These are phyloP conservation scores for Turritis glabra DNA, from an alignment of 345 rosid species.

Conservation along the genomic window DNA sequence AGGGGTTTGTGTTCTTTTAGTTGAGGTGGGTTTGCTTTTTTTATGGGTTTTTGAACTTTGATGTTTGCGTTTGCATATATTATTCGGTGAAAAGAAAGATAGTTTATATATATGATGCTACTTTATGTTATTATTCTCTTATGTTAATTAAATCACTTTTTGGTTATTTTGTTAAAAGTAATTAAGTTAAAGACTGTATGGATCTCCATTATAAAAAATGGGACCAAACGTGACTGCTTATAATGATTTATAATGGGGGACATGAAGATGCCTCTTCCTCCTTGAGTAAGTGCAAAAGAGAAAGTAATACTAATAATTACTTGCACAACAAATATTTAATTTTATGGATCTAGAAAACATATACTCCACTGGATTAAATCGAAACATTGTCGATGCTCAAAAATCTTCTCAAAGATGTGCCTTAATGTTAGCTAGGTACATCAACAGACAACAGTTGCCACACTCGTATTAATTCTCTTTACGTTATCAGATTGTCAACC, in stretches of 20 bases:
- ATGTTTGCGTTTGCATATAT: conserved; percentile 37
- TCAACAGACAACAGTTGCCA: conserved; percentile 8
- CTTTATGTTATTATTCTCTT: conserved; percentile 31
- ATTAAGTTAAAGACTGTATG: background rate
- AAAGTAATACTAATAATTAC: conserved; percentile 35
- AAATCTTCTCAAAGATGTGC: background rate
- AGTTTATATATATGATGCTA: conserved; percentile 21
- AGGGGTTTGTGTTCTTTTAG: conserved; percentile 17
- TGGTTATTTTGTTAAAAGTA: background rate
- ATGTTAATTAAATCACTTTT: conserved; percentile 10
- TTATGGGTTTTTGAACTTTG: conserved; percentile 29
- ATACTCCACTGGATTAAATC: background rate
- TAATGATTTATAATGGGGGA: conserved; percentile 34
- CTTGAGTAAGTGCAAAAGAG: conserved; percentile 23
- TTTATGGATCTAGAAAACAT: conserved; percentile 14
- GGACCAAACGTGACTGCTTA: conserved; percentile 43
- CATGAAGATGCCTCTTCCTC: conserved; percentile 29
- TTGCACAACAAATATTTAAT: conserved; percentile 22
- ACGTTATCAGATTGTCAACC: background rate
- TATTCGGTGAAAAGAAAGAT: conserved; percentile 15
- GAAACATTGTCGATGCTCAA: conserved; percentile 2
- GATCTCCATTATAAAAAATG: conserved; percentile 9
- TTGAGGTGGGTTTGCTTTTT: conserved; percentile 18
- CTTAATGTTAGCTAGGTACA: conserved; percentile 19
- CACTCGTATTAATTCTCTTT: background rate